These are phyloP conservation scores for Solanum arcanum DNA, from an alignment of 257 asterid species.

Conservation along the genomic window DNA sequence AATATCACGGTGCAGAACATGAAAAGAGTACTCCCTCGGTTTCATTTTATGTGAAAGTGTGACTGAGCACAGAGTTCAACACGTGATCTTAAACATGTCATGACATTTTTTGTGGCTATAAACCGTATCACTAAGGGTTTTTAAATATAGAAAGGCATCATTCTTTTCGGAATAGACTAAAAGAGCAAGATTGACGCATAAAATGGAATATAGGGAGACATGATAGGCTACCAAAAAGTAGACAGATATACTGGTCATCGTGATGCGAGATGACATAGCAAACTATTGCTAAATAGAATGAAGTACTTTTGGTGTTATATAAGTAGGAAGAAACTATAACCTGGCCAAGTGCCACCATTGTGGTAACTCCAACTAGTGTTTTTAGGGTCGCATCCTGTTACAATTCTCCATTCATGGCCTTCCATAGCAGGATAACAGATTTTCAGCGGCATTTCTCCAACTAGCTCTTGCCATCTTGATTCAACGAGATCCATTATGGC, in stretches of 20 bases:
- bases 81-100: background rate
- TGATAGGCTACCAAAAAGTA: background rate
- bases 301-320: background rate
- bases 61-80: background rate
- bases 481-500: constrained; percentile 91
- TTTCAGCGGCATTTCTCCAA: constrained; percentile 89
- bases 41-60: background rate
- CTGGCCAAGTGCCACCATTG: constrained; percentile 97
- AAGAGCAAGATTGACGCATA: background rate
- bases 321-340: constrained; percentile 14
- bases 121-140: background rate
- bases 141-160: background rate
- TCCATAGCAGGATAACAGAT: constrained; percentile 85
- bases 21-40: background rate
- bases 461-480: constrained; percentile 73
- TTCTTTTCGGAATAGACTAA: background rate
- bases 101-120: background rate
- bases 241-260: background rate
- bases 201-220: background rate
- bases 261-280: background rate
- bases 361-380: constrained; percentile 91
- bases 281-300: background rate
- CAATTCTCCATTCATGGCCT: constrained; percentile 78
- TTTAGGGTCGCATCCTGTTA: constrained; percentile 87
- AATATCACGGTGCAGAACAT: background rate